Percentiles rank a stretch among this genome's conserved stretches.
These are phyloP conservation scores for Venturia asperata DNA, from an alignment of 2,329 filamentous ascomycete genomes.

Conservation along the genomic window DNA sequence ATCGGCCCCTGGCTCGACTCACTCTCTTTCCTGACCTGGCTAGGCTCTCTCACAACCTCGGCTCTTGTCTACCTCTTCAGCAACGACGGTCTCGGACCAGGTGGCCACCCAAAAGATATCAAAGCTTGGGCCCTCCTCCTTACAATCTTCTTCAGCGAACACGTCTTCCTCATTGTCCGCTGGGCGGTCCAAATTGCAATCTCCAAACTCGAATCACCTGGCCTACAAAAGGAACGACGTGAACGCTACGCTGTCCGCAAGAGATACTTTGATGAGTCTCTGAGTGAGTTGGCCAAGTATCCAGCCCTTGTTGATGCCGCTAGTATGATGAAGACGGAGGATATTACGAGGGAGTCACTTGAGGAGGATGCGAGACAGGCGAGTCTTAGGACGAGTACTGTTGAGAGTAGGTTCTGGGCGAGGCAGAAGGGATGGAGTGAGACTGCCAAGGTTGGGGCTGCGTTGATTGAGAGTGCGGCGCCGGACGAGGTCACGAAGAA, in stretches of 20 bases:
- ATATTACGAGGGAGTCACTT: conserved; percentile 56
- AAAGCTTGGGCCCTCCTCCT: conserved; percentile 74
- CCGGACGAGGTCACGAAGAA: conserved; percentile 33
- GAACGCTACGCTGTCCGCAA: conserved; percentile 77
- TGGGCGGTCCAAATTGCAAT: conserved; percentile 66
- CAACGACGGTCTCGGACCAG: conserved; percentile 56
- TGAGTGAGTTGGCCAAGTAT: conserved; percentile 48
- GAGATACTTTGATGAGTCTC: conserved; percentile 65
- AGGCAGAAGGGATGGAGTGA: conserved; percentile 45
- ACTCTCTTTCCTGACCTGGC: conserved; percentile 84
- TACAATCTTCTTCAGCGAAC: conserved; percentile 77
- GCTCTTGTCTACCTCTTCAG: conserved; percentile 88
- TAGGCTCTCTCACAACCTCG: conserved; percentile 80
- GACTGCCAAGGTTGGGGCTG: conserved; percentile 44
- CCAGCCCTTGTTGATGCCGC: conserved; percentile 42
- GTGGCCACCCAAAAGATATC: conserved; percentile 62
- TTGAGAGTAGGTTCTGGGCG: conserved; percentile 47
- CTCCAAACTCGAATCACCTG: conserved; percentile 74
- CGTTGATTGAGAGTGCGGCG: conserved; percentile 42
- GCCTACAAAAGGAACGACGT: conserved; percentile 73
- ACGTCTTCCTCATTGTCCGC: conserved; percentile 76
- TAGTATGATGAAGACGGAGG: conserved; percentile 39
- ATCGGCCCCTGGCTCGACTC: conserved; percentile 90
- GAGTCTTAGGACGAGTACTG: conserved; percentile 36
- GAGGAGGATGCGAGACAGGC: conserved; percentile 49